These are phyloP conservation scores for Tetracladium setigerum DNA, from an alignment of 495 filamentous ascomycete genomes.

Conservation along the genomic window DNA sequence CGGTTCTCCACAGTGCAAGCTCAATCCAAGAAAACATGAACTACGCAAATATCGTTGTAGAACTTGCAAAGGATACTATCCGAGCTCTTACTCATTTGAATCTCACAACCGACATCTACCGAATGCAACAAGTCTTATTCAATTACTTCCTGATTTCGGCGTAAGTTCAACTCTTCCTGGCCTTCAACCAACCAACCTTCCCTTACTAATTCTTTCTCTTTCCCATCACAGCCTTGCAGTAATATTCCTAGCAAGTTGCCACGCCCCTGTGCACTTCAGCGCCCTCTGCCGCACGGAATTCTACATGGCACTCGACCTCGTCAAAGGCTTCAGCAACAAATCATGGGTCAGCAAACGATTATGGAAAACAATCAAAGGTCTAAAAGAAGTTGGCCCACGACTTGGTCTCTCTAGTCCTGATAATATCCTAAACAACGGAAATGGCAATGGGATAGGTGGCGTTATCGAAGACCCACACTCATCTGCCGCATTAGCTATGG, in stretches of 20 bases:
- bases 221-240: too few relatives aligned
- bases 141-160: conserved; percentile 82
- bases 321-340: conserved; percentile 72
- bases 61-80: conserved; percentile 75
- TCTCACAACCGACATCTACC: conserved; percentile 73
- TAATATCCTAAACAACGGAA: conserved; percentile 20
- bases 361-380: conserved; percentile 72
- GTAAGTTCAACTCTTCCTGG: too few relatives aligned
- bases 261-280: conserved; percentile 73
- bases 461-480: conserved; percentile 53
- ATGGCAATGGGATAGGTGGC: conserved; percentile 16
- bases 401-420: conserved; percentile 57
- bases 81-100: conserved; percentile 66
- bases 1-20: conserved; percentile 66
- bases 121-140: conserved; percentile 71
- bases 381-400: conserved; percentile 73
- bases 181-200: too few relatives aligned
- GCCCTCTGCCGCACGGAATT: conserved; percentile 72
- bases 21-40: conserved; percentile 66
- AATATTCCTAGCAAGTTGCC: conserved; percentile 74
- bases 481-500: conserved; percentile 64
- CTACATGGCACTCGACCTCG: conserved; percentile 75
- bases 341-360: conserved; percentile 72
- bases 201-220: too few relatives aligned
- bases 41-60: conserved; percentile 63